Percentiles rank a stretch among this genome's conserved stretches.
These are phyloP conservation scores for Silene uniflora DNA, from an alignment of 148 eudicot species.

Conservation along the genomic window DNA sequence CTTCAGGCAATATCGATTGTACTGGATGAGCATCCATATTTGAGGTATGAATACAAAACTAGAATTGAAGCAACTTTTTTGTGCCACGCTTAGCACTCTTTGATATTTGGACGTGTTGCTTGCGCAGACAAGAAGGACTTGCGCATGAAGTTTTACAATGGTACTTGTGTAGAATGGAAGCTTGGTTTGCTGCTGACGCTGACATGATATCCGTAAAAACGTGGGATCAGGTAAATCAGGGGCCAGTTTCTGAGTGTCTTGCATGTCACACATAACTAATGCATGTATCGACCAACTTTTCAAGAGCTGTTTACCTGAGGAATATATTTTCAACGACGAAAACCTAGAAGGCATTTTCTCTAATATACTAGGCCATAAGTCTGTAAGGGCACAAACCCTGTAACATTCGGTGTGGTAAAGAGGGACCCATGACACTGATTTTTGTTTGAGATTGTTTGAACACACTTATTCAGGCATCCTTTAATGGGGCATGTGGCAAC, in stretches of 20 bases:
- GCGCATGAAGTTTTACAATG: constrained; percentile 89
- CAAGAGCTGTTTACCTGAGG: background rate
- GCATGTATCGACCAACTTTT: background rate
- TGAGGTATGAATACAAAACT: constrained; percentile 52
- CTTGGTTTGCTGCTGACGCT: constrained; percentile 99
- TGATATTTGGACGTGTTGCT: constrained; percentile 16
- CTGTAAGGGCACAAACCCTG: background rate
- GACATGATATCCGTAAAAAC: constrained; percentile 92
- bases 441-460: too few species aligned
- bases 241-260: constrained; percentile 2
- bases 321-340: background rate
- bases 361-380: background rate
- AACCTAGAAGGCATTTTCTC: background rate
- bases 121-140: constrained; percentile 78
- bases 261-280: background rate
- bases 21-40: constrained; percentile 65
- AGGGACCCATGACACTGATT: background rate
- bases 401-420: background rate
- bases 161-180: constrained; percentile 97
- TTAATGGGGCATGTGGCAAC: background rate
- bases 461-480: too few species aligned
- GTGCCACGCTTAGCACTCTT: background rate
- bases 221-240: constrained; percentile 86
- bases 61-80: background rate
- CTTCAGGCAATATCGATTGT: constrained; percentile 83